Evolutionary conservation across 805 yeast species (phyloP), one percentile per base, ranked within the genome.

Genomic region (Lachancea dasiensis): DNA sequence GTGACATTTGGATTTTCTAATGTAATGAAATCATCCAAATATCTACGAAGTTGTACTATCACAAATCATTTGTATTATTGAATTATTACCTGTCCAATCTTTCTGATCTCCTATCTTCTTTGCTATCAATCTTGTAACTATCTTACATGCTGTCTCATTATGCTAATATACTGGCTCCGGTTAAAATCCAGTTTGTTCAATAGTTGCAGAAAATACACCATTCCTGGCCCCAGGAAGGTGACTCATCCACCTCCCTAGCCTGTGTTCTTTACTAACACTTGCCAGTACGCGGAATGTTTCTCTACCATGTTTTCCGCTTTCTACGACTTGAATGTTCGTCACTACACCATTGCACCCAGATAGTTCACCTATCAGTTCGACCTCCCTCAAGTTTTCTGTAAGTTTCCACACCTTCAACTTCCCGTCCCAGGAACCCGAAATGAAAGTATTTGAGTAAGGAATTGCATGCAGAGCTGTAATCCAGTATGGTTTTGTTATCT

Each of bases 361-460:
- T 16, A 89, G 52, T 20, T 70, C 68, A 13, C 82, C 84, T 8
- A 85, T 45, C 6, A 67, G 56, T 23, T 61, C 64, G 56, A 90
- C 81, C 23, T 68, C 64, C 50, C 95, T 73, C 50, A 80, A 55
- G 36, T 75, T 79, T 34, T 74, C 79, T 34, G 71, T 73, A 19
- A 90, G 58, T 53, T 75, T 75, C 97, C 97, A 92, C 31, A 86
- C 70, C 43, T 73, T 77, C 38, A 92, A 60, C 6, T 68, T 58
- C 3, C 97, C 97, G 53, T 77, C 73, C 80, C 86, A 83, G 2
- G 97, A 89, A 1, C 98, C 98, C 9, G 86, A 76, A 30, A 90
- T 66, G 54, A 92, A 86, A 5, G 86, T 60, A 54, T 92, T 87
- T 9, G 89, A 73, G 58, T 76, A 90, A 13, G 97, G 96, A 16